Conservation (phyloP, 306 rosid species). For the Vigna trinervia region DNA sequence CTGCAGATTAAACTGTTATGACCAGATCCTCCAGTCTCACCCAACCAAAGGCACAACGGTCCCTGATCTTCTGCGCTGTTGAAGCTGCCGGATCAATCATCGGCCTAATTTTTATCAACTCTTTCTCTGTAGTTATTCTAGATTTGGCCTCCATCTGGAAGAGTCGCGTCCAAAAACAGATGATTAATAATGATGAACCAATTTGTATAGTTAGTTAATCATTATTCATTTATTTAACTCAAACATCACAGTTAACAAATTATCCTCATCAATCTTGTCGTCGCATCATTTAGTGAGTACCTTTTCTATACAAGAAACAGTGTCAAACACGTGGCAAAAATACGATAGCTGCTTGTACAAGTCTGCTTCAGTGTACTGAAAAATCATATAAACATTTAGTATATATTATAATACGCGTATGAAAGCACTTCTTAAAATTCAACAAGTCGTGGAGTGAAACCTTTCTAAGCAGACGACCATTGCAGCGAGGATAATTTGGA, state of each 20-base stretch:
- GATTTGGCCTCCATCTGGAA: slow-evolving; percentile 64
- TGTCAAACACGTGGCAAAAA: slow-evolving; percentile 78
- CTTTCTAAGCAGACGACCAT: slow-evolving; percentile 79
- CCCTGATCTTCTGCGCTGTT: slow-evolving; percentile 66
- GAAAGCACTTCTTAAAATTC: slow-evolving; percentile 4
- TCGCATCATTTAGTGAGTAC: slow-evolving; percentile 43
- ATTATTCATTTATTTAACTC: slow-evolving; percentile 31
- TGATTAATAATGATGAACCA: slow-evolving; percentile 29
- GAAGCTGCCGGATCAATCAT: slow-evolving; percentile 67
- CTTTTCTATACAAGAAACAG: slow-evolving; percentile 75
- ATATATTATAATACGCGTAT: neutral
- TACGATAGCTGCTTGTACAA: slow-evolving; percentile 85
- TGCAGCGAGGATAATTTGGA: slow-evolving; percentile 91
- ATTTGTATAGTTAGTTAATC: slow-evolving; percentile 7
- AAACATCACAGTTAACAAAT: neutral
- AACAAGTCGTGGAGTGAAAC: slow-evolving; percentile 51
- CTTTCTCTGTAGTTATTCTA: slow-evolving; percentile 68
- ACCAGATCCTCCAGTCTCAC: slow-evolving; percentile 70
- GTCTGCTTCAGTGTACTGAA: slow-evolving; percentile 85
- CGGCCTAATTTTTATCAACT: slow-evolving; percentile 69
- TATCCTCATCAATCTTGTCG: neutral
- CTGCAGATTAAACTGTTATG: slow-evolving; percentile 53
- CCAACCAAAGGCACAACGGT: slow-evolving; percentile 91
- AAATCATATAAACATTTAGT: slow-evolving; percentile 23
- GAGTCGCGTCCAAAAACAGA: slow-evolving; percentile 4